Evolutionary conservation across 1,139 yeast genomes (phyloP), one percentile per base, ranked within the genome.

Genomic region (Debaryomyces sp.): DNA sequence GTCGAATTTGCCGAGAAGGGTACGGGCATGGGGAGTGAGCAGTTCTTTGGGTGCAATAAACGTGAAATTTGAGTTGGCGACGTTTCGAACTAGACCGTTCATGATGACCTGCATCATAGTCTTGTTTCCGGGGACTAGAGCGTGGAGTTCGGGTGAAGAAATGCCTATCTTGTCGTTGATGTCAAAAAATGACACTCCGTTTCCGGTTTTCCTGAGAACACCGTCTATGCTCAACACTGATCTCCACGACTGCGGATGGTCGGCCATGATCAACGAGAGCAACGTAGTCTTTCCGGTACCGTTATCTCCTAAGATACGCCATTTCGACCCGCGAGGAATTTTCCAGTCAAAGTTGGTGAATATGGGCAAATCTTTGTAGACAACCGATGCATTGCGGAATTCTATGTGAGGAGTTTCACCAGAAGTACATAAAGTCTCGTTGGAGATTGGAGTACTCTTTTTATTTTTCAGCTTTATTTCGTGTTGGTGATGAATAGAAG

Each of bases 161-260:
- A 89, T 86, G 0, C 98, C 97, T 50, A 94, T 89, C n/a, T 67
- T 61, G 50, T 80, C 80, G 66, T 94, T 94, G 50, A 89, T 84
- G 47, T 85, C 88, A 59, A 90, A 90, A 60, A 87, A 91, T 47
- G 84, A 83, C 13, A 85, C 80, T 21, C 81, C 84, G 44, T 60
- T 59, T 5, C 97, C 97, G 0, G 92, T 84, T 53, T 78, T 79
- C 43, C 97, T 76, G n/a, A 82, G 78, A 24, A 67, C 67, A 0
- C 94, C 95, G 59, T 87, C 73, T 49, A 91, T 78, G 17, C 76
- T 66, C 38, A 94, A 77, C 24, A 80, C 82, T 4, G 84, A 78
- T 57, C 83, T 85, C 98, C 98, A 94, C 1, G 97, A 85, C 65
- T 94, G 97, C 0, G 99, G 99, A 62, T 94, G 99, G 60, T 94